Evolutionary conservation across 139 green algal species (phyloP).

Genomic region (Gonium pectorale): DNA sequence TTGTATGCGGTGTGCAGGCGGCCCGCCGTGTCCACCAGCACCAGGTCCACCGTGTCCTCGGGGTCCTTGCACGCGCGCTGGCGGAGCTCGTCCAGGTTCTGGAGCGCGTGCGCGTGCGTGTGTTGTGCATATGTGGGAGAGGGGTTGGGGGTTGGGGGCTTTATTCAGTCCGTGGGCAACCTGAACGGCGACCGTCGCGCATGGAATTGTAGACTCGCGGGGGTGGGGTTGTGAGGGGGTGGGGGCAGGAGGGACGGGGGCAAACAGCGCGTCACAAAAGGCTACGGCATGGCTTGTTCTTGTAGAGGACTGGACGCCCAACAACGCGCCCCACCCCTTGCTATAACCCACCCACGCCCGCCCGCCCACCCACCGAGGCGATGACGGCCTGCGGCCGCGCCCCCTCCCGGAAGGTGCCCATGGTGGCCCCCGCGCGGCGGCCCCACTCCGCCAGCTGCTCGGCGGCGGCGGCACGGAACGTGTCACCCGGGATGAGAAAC

Average conservation of each 20-base stretch:
- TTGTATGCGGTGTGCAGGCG: conserved; percentile 95
- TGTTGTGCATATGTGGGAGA: neutral
- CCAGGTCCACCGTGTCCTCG: conserved; percentile 71
- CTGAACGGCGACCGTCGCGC: too few species aligned
- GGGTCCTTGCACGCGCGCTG: conserved; percentile 36
- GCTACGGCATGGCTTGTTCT: too few species aligned
- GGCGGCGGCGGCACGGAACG: conserved; percentile 93
- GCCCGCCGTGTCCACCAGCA: conserved; percentile 92
- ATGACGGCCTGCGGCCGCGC: conserved; percentile 58
- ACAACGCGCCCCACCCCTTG: too few species aligned
- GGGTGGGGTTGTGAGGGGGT: too few species aligned
- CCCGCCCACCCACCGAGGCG: conserved; percentile 43
- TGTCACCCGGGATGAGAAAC: conserved; percentile 95
- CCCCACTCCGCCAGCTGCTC: conserved; percentile 97
- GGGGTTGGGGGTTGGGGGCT: neutral
- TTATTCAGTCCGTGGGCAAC: too few species aligned
- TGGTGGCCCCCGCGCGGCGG: conserved; percentile 71
- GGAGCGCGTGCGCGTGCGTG: too few species aligned
- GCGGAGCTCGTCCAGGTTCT: conserved; percentile 50
- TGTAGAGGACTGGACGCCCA: too few species aligned
- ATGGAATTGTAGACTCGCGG: too few species aligned
- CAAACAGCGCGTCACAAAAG: too few species aligned
- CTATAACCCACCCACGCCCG: too few species aligned
- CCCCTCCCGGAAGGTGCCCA: conserved; percentile 72
- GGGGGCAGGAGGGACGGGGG: neutral